phyloP scores from a whole-genome alignment of 2,329 filamentous ascomycete genomes.

The Trichoderma brevicompactum region DNA sequence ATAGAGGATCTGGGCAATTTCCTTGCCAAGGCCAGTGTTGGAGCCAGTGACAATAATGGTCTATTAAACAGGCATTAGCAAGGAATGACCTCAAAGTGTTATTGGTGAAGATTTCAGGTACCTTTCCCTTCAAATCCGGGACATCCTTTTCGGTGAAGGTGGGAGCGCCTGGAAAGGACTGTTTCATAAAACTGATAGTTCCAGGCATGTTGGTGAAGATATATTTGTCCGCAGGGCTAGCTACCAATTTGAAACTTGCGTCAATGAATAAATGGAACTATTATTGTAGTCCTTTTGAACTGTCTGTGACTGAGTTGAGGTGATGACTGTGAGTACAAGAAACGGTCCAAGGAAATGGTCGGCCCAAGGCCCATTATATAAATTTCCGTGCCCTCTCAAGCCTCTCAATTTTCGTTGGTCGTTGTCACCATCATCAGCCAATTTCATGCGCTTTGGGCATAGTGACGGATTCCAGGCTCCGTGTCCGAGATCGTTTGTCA shows the following conservation, averaged over 20 bases:
- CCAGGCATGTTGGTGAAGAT: slow-evolving; percentile 21
- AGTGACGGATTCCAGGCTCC: neutral
- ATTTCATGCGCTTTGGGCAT: neutral
- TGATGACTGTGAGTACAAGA: neutral
- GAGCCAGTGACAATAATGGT: slow-evolving; percentile 57
- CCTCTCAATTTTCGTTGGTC: neutral
- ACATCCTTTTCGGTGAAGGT: slow-evolving; percentile 61
- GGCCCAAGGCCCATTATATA: neutral
- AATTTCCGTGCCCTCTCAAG: neutral
- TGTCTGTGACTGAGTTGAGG: neutral
- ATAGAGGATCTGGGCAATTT: slow-evolving; percentile 58
- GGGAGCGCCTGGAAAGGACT: slow-evolving; percentile 28
- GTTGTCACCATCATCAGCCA: neutral
- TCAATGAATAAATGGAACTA: neutral
- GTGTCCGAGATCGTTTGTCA: neutral
- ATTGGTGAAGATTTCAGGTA: slow-evolving; percentile 42
- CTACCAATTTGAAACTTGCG: neutral
- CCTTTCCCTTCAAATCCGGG: slow-evolving; percentile 53
- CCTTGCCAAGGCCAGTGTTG: slow-evolving; percentile 52
- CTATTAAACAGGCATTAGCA: slow-evolving; percentile 32
- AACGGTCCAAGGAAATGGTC: neutral
- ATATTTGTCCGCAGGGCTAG: neutral
- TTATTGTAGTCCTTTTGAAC: neutral
- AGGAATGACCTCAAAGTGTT: neutral
- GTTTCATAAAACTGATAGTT: slow-evolving; percentile 23